A percentile compares a stretch with the other conserved stretches of the same genome.
Evolutionary conservation across 495 filamentous ascomycete genomes (phyloP).

Genomic region (Aspergillus heteromorphus): DNA sequence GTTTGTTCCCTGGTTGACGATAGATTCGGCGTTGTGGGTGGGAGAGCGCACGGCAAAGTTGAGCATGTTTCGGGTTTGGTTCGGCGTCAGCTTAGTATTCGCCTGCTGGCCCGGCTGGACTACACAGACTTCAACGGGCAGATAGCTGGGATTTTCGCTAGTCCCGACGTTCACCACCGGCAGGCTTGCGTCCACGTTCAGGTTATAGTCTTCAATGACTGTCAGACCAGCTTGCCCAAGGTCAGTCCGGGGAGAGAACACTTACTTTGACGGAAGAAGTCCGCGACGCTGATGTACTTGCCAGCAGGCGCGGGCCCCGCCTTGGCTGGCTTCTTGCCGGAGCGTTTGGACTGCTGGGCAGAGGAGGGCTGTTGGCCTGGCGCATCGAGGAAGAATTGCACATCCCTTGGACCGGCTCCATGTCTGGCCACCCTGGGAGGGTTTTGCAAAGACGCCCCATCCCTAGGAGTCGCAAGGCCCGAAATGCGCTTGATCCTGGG

Average conservation of each 20-base stretch:
- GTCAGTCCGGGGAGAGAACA: not conserved
- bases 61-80: slow-evolving; percentile 62
- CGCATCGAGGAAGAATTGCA: slow-evolving; percentile 39
- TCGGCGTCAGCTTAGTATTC: slow-evolving; percentile 41
- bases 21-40: slow-evolving; percentile 58
- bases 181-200: slow-evolving; percentile 30
- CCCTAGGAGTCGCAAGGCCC: slow-evolving; percentile 37
- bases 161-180: slow-evolving; percentile 71
- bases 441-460: slow-evolving; percentile 30
- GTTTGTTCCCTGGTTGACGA: slow-evolving; percentile 49
- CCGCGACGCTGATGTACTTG: slow-evolving; percentile 43
- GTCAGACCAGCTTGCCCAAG: not conserved
- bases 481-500: slow-evolving; percentile 39
- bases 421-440: slow-evolving; percentile 27
- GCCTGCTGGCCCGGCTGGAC: slow-evolving; percentile 64
- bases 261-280: slow-evolving; percentile 48
- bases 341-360: slow-evolving; percentile 4
- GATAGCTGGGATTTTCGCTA: slow-evolving; percentile 50
- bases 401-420: slow-evolving; percentile 40
- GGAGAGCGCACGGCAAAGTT: slow-evolving; percentile 64
- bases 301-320: slow-evolving; percentile 30
- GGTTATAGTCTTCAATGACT: slow-evolving; percentile 35
- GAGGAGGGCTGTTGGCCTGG: slow-evolving; percentile 14
- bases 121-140: slow-evolving; percentile 61
- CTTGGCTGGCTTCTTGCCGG: slow-evolving; percentile 31